Conservation (phyloP, 2,329 filamentous ascomycete species). For the Claviceps paspali region DNA sequence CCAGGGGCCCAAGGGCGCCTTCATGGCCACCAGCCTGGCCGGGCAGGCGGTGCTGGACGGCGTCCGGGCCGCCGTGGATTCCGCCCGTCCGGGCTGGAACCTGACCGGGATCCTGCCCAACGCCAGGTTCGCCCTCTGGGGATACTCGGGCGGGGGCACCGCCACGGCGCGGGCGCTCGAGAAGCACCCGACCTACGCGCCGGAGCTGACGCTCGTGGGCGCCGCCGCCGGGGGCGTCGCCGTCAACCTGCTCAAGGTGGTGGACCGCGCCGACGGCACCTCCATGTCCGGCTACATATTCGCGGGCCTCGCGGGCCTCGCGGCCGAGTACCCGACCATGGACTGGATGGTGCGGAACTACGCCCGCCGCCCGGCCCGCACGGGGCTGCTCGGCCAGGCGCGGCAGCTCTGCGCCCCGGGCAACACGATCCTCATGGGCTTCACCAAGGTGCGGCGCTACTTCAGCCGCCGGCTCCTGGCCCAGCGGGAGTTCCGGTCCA, state of each 20-base stretch:
- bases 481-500: too few relatives aligned
- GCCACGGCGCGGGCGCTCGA: too few relatives aligned
- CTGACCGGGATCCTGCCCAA: too few relatives aligned
- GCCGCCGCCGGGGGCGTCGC: constrained; percentile 12
- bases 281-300: constrained; percentile 10
- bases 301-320: constrained; percentile 10
- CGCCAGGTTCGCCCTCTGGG: too few relatives aligned
- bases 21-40: constrained; percentile 22
- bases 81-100: constrained; percentile 13
- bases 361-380: constrained; percentile 8
- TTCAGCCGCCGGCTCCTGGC: too few relatives aligned
- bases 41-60: constrained; percentile 28
- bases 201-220: constrained; percentile 11
- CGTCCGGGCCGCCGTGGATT: constrained; percentile 24
- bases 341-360: constrained; percentile 5
- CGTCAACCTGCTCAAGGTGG: constrained; percentile 9
- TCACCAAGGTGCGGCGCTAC: too few relatives aligned
- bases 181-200: constrained; percentile 13
- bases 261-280: constrained; percentile 8
- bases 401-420: constrained; percentile 13
- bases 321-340: constrained; percentile 9
- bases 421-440: constrained; percentile 11
- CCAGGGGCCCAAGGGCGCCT: constrained; percentile 27
- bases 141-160: too few relatives aligned
- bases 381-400: constrained; percentile 14